These are phyloP conservation scores for Hemisphaericaspora xylofermentans DNA, from an alignment of 1,139 yeast genomes.

Conservation along the genomic window DNA sequence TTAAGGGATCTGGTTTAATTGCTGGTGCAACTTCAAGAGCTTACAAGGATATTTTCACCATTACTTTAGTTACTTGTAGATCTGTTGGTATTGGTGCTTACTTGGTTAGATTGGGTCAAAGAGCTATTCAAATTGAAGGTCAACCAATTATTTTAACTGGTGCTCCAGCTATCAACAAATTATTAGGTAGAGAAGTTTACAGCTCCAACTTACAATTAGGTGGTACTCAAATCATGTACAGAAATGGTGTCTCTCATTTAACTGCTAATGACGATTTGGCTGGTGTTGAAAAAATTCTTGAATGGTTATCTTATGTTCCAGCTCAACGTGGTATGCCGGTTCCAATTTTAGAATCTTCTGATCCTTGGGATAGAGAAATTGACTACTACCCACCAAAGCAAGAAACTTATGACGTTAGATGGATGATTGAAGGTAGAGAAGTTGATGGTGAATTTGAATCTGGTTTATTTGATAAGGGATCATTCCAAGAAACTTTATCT, in stretches of 20 bases:
- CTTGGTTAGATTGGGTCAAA: conserved; percentile 94
- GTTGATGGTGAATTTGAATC: conserved; percentile 66
- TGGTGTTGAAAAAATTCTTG: conserved; percentile 91
- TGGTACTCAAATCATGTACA: conserved; percentile 98
- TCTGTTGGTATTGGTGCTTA: conserved; percentile 99
- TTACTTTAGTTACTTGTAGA: conserved; percentile 95
- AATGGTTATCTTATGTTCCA: conserved; percentile 96
- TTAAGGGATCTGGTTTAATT: conserved; percentile 95
- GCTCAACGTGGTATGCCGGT: conserved; percentile 88
- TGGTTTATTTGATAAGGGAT: conserved; percentile 87
- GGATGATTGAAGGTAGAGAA: conserved; percentile 87
- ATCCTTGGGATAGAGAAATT: conserved; percentile 90
- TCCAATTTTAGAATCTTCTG: conserved; percentile 81
- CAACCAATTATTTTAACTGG: conserved; percentile 98
- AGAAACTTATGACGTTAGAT: conserved; percentile 86
- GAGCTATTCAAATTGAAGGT: conserved; percentile 98
- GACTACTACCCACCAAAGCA: conserved; percentile 73
- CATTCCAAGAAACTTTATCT: conserved; percentile 95
- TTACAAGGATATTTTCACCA: conserved; percentile 93
- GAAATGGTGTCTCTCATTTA: conserved; percentile 95
- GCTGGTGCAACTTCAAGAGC: conserved; percentile 99
- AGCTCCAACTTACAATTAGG: conserved; percentile 96
- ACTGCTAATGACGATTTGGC: conserved; percentile 95
- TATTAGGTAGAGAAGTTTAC: conserved; percentile 94
- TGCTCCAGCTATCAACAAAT: conserved; percentile 97